Conservation (phyloP, 2,329 filamentous ascomycete genomes). For the Lachnellula hyalina region DNA sequence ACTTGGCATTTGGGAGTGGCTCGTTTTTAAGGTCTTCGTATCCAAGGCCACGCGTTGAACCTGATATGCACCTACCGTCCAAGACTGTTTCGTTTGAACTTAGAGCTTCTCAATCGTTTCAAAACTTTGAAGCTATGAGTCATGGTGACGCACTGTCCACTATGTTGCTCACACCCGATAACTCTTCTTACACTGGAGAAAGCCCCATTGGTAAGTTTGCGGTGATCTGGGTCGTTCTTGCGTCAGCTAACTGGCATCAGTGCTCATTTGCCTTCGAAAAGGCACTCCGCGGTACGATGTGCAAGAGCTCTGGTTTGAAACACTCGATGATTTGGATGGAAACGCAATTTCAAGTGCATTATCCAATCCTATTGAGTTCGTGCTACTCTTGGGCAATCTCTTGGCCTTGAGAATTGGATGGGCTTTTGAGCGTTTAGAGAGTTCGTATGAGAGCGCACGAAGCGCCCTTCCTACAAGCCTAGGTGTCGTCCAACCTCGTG, state of each 20-base stretch:
- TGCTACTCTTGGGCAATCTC: neutral
- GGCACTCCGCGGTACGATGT: too few species aligned
- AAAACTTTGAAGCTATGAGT: too few species aligned
- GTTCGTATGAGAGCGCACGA: neutral
- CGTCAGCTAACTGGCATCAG: neutral
- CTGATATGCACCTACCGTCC: neutral
- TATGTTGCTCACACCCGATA: neutral
- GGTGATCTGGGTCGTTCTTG: neutral
- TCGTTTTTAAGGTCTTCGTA: neutral
- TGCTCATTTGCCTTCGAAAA: neutral
- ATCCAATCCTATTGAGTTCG: neutral
- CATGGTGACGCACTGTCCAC: neutral
- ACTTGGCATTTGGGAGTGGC: neutral
- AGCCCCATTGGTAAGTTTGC: neutral
- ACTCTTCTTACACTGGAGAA: neutral
- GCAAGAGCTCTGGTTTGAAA: too few species aligned
- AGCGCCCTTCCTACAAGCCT: fast-evolving
- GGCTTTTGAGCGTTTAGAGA: neutral
- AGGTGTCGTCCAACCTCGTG: neutral
- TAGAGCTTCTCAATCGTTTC: too few species aligned
- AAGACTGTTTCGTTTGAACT: neutral
- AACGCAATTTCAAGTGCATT: neutral
- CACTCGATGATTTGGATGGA: neutral
- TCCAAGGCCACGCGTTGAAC: neutral
- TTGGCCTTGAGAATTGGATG: neutral